phyloP scores from a whole-genome alignment of 345 rosid species.

The Eucalyptus rudis region DNA sequence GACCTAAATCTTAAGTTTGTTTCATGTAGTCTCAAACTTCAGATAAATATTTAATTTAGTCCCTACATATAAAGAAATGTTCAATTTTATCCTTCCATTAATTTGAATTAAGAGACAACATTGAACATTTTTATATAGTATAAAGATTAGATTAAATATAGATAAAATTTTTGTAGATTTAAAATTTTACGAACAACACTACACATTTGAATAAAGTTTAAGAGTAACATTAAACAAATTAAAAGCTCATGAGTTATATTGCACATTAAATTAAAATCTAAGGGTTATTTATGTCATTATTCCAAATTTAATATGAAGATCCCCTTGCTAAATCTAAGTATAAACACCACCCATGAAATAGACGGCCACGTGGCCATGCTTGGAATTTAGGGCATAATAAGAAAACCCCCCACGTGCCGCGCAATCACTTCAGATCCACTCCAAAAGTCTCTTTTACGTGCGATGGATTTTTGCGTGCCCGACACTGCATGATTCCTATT shows the following conservation, averaged over 20 bases:
- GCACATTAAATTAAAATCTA: too few species aligned
- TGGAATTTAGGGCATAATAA: background rate
- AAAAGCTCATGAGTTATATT: too few species aligned
- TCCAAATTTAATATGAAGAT: background rate
- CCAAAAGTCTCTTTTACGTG: background rate
- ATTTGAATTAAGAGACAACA: too few species aligned
- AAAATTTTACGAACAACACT: too few species aligned
- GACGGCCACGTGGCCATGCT: background rate
- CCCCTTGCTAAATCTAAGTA: background rate
- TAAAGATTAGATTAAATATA: too few species aligned
- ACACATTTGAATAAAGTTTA: background rate
- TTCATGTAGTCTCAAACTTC: fast-evolving
- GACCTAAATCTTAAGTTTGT: background rate
- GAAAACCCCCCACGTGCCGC: background rate
- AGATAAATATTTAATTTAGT: too few species aligned
- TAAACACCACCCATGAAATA: background rate
- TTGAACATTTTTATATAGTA: too few species aligned
- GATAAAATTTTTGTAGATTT: too few species aligned
- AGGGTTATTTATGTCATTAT: background rate
- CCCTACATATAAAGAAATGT: too few species aligned
- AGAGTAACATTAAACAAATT: too few species aligned
- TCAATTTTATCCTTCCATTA: too few species aligned
- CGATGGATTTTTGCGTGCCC: background rate
- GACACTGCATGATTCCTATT: background rate
- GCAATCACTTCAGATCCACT: background rate